phyloP scores from a whole-genome alignment of 2,329 filamentous ascomycete genomes.

The Colletotrichum aenigma region DNA sequence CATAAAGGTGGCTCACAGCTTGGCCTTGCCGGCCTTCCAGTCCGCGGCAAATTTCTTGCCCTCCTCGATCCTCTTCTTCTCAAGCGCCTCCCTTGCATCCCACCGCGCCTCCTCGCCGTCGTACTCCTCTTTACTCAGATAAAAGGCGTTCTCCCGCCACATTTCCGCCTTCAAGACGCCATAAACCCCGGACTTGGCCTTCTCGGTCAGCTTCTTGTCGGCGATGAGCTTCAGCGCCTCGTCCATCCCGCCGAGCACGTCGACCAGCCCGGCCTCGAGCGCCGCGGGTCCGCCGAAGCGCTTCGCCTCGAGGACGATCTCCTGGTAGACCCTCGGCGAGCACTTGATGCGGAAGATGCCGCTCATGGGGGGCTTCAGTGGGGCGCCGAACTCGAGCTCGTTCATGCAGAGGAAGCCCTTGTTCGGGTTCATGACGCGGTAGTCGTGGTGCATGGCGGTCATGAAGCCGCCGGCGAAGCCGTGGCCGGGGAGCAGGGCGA shows the following conservation, averaged over 20 bases:
- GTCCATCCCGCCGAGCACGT: conserved; percentile 68
- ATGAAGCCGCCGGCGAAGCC: conserved; percentile 84
- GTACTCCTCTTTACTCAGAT: conserved; percentile 57
- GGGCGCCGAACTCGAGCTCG: conserved; percentile 79
- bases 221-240: conserved; percentile 65
- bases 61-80: conserved; percentile 46
- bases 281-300: conserved; percentile 69
- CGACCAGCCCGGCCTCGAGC: conserved; percentile 69
- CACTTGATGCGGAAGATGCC: conserved; percentile 74
- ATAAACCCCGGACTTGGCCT: conserved; percentile 70
- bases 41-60: conserved; percentile 55
- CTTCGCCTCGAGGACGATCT: conserved; percentile 74
- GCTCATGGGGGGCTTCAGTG: conserved; percentile 76
- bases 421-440: conserved; percentile 74
- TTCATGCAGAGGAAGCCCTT: conserved; percentile 81
- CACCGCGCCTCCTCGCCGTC: conserved; percentile 55
- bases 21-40: conserved; percentile 39
- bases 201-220: conserved; percentile 62
- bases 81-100: conserved; percentile 44
- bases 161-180: conserved; percentile 76
- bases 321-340: conserved; percentile 58
- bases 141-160: conserved; percentile 68
- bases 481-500: conserved; percentile 81
- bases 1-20: conserved; percentile 30
- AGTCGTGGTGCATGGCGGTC: conserved; percentile 82